Base-by-base conservation (phyloP, 495 filamentous ascomycete genomes). In the Penicillium subrubescens region DNA sequence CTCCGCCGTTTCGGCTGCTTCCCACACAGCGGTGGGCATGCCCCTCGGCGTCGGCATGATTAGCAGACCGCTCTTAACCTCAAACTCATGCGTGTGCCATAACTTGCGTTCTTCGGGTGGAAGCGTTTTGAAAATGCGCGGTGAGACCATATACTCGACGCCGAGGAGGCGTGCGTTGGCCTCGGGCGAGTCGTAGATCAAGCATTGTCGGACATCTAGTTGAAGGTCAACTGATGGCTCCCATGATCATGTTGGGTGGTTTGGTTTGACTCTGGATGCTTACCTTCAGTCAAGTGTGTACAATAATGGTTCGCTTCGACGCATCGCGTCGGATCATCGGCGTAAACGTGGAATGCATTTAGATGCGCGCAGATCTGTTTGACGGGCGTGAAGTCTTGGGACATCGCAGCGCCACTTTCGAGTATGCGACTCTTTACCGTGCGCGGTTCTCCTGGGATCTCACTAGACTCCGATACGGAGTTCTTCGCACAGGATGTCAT, bases 131-230 rank as follows among this genome's bases (percentile, higher is more conserved):
- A 87, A 97, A 2, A 96, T 79, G 3, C 78, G 76, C 0, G 87
- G 86, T 3, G 87, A 86, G 70, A 97, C 90, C 93, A 97, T 95
- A 81, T 97, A 97, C 76, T 97, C 94, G 65, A 97, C 82, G 41
- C 93, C 93, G 64, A 97, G 88, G 14, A 97, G 81, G 3, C 89
- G 83, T 10, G 93, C 92, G 51, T 87, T 87, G 19, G 84, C 77
- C 0, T 77, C 75, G 0, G 87, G 79, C 1, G 83, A 82, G 75
- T 94, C 92, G 82, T 96, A 97, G 56, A 97, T 86, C 43, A 97
- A 83, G 70, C 94, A 97, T 82, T 94, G 92, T 23, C 92, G 86
- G 59, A 90, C 74, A 67, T 90, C 88, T 84, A 31, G 46, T 61
- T 56, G 41, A 34, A 48, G n/a, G 35, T 57, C 1, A 29, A 27